Evolutionary conservation across 306 rosid species (phyloP).

Genomic region (Ormosia semicastrata): DNA sequence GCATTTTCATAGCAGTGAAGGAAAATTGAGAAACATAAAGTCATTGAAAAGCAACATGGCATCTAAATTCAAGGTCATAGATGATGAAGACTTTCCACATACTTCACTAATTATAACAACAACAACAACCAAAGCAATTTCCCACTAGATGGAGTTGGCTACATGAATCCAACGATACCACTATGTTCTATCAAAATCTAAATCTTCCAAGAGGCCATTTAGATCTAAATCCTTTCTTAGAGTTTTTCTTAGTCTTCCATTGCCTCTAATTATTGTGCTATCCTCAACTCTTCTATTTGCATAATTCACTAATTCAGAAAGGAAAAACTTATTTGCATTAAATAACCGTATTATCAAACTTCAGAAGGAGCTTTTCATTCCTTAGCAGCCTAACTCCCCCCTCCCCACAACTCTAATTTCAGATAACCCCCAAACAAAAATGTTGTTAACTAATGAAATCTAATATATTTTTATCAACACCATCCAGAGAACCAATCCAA

Average conservation of each 20-base stretch:
- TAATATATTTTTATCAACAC: not conserved
- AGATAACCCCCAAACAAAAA: constrained; percentile 7
- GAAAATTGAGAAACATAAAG: constrained; percentile 4
- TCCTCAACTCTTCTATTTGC: not conserved
- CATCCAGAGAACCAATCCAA: not conserved
- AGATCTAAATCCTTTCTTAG: not conserved
- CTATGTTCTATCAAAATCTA: not conserved
- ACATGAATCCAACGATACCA: too few species aligned
- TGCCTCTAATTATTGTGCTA: too few species aligned
- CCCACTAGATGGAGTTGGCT: too few species aligned
- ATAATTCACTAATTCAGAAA: not conserved
- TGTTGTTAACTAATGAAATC: not conserved
- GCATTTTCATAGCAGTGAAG: constrained; percentile 32
- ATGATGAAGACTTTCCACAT: not conserved
- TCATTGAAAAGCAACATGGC: constrained; percentile 17
- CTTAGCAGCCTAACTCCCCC: constrained; percentile 1
- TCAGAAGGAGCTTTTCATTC: not conserved
- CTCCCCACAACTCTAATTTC: not conserved
- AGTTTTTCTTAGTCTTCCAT: not conserved
- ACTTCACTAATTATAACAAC: not conserved
- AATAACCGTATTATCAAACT: not conserved
- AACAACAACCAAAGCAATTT: not conserved
- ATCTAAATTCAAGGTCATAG: constrained; percentile 20
- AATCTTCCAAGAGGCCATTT: not conserved
- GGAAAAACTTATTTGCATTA: constrained; percentile 3